Conservation (phyloP, 2,329 filamentous ascomycete species). For the Talaromyces piceae region DNA sequence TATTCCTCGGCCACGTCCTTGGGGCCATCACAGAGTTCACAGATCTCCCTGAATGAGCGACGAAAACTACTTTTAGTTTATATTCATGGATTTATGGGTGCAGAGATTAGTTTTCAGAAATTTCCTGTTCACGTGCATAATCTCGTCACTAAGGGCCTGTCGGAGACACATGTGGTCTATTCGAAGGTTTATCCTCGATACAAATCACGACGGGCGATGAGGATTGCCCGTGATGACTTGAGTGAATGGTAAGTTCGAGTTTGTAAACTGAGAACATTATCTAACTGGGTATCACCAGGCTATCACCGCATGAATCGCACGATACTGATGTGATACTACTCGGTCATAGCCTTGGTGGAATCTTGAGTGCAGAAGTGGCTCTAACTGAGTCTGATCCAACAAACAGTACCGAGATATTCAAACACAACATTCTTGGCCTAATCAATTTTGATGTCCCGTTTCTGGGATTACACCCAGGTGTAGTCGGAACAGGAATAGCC, state of each 20-base stretch:
- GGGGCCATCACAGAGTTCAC: not conserved
- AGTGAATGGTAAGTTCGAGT: slow-evolving; percentile 57
- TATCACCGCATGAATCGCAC: slow-evolving; percentile 65
- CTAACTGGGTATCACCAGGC: slow-evolving; percentile 36
- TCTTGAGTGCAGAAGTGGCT: slow-evolving; percentile 71
- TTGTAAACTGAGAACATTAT: not conserved
- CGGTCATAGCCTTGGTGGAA: slow-evolving; percentile 84
- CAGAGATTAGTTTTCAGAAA: slow-evolving; percentile 76
- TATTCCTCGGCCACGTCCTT: slow-evolving; percentile 6
- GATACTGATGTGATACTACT: slow-evolving; percentile 73
- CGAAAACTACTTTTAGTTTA: slow-evolving; percentile 67
- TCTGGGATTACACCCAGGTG: slow-evolving; percentile 79
- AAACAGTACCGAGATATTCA: slow-evolving; percentile 40
- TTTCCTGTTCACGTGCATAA: slow-evolving; percentile 85
- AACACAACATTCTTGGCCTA: slow-evolving; percentile 70
- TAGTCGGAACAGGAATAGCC: slow-evolving; percentile 71
- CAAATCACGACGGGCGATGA: slow-evolving; percentile 38
- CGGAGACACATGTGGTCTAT: slow-evolving; percentile 70
- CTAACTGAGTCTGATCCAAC: slow-evolving; percentile 42
- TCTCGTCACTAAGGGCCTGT: slow-evolving; percentile 58
- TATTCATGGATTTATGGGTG: slow-evolving; percentile 85
- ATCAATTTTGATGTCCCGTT: slow-evolving; percentile 82
- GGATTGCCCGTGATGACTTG: slow-evolving; percentile 72
- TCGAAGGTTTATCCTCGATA: slow-evolving; percentile 56
- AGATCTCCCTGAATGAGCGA: slow-evolving; percentile 4